These are phyloP conservation scores for Glaciozyma martinii DNA, from an alignment of 768 basidiomycete species.

Conservation along the genomic window DNA sequence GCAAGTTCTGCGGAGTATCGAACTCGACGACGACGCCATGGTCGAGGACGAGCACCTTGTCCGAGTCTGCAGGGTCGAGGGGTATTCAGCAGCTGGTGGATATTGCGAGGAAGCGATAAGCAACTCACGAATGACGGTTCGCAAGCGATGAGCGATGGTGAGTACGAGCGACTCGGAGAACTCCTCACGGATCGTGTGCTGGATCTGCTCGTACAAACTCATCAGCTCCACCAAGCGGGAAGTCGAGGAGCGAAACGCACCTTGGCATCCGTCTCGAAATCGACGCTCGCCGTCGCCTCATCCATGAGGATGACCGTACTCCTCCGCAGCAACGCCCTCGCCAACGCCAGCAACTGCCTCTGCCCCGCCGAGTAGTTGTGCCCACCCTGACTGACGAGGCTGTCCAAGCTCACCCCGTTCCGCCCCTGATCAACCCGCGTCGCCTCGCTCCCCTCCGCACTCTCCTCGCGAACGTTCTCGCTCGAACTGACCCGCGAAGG, in stretches of 20 bases:
- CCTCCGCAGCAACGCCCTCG: constrained; percentile 36
- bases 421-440: not conserved
- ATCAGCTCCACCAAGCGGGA: not conserved
- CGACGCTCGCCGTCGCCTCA: constrained; percentile 43
- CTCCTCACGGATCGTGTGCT: constrained; percentile 41
- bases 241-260: constrained; percentile 11
- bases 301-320: constrained; percentile 44
- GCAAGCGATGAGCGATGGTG: constrained; percentile 45
- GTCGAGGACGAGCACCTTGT: constrained; percentile 23
- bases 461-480: too few species aligned
- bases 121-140: not conserved
- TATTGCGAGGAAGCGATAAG: not conserved
- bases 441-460: not conserved
- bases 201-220: constrained; percentile 34
- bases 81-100: not conserved
- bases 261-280: constrained; percentile 39
- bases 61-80: not conserved
- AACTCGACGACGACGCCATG: constrained; percentile 40
- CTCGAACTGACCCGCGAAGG: constrained; percentile 6
- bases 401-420: constrained; percentile 36
- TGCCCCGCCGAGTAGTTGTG: constrained; percentile 39
- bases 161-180: constrained; percentile 41
- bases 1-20: constrained; percentile 49
- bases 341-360: constrained; percentile 30
- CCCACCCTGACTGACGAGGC: constrained; percentile 40